phyloP scores from a whole-genome alignment of 495 filamentous ascomycete species.

The Thozetella sp. region DNA sequence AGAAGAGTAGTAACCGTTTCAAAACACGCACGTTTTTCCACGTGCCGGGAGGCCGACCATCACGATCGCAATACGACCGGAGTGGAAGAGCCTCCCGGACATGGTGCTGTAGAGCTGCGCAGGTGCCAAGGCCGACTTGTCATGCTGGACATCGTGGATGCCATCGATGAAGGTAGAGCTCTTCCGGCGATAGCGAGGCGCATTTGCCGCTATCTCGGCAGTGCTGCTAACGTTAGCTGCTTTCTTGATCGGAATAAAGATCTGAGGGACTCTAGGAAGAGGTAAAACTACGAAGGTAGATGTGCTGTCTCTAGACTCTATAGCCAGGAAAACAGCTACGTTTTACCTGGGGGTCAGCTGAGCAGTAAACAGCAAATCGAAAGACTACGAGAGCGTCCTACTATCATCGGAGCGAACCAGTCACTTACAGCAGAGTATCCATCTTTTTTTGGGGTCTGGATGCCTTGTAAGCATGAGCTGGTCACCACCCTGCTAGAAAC shows the following conservation, averaged over 20 bases:
- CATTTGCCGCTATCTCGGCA: constrained; percentile 84
- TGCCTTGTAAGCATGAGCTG: background rate
- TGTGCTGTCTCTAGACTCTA: background rate
- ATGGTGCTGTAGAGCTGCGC: constrained; percentile 98
- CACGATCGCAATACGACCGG: constrained; percentile 93
- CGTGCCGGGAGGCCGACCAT: constrained; percentile 95
- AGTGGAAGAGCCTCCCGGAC: constrained; percentile 95
- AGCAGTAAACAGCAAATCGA: no score
- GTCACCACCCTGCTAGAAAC: no score
- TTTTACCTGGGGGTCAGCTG: no score
- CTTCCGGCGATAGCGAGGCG: constrained; percentile 78
- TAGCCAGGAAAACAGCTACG: background rate
- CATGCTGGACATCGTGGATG: constrained; percentile 89
- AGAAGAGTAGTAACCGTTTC: background rate
- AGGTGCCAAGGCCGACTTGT: constrained; percentile 78
- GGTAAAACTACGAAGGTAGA: background rate
- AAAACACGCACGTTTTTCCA: constrained; percentile 82
- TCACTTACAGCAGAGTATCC: constrained; percentile 80
- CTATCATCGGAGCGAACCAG: no score
- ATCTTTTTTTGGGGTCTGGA: constrained; percentile 39
- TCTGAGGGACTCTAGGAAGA: background rate
- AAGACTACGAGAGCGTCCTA: no score
- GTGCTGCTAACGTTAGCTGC: constrained; percentile 52
- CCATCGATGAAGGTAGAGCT: constrained; percentile 97
- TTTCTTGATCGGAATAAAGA: background rate